Conservation (phyloP, 768 basidiomycete genomes). For the Pleurotus citrinopileatus region DNA sequence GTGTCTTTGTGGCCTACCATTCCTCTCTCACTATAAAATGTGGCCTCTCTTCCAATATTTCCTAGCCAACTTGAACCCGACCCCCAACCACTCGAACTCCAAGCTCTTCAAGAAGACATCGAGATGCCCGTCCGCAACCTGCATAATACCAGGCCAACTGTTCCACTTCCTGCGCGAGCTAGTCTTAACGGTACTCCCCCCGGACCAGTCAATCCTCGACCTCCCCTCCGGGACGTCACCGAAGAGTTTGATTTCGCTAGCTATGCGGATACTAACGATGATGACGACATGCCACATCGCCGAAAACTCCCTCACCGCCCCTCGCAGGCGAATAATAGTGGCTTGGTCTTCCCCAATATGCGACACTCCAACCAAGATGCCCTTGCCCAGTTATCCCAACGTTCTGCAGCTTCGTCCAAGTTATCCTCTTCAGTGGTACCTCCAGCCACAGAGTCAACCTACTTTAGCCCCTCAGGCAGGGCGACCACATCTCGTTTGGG, state of each 20-base stretch:
- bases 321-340: not conserved
- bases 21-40: too few relatives aligned
- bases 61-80: constrained; percentile 23
- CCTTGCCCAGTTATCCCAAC: not conserved
- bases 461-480: not conserved
- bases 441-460: not conserved
- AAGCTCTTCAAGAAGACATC: constrained; percentile 12
- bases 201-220: not conserved
- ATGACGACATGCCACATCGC: constrained; percentile 14
- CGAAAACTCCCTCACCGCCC: not conserved
- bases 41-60: too few relatives aligned
- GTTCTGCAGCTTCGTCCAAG: not conserved
- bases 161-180: constrained; percentile 8
- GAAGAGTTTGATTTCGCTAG: not conserved
- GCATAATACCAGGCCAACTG: not conserved
- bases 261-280: constrained; percentile 17
- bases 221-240: constrained; percentile 4
- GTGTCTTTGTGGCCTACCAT: not conserved
- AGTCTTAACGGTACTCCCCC: not conserved
- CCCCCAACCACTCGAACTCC: constrained; percentile 15
- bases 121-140: constrained; percentile 6
- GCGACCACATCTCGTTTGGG: not conserved
- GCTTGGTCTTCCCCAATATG: constrained; percentile 3
- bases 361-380: constrained; percentile 3
- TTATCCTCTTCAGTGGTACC: not conserved